Evolutionary conservation across 1,284 basidiomycete genomes (phyloP), one percentile per base, ranked within the genome.

Genomic region (Coniferiporia weirii): DNA sequence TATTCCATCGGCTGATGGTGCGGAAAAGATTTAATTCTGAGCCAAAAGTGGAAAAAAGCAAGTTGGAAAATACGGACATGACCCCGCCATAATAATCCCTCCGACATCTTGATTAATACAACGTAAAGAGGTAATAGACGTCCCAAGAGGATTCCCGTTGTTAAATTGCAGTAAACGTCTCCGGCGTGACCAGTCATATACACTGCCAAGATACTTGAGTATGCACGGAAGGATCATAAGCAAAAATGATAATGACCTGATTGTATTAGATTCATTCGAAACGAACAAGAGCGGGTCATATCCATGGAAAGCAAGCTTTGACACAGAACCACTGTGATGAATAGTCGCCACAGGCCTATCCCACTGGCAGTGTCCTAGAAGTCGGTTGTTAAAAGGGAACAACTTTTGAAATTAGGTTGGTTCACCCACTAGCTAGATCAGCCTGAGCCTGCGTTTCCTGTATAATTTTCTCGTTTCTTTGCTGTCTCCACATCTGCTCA

Each of bases 81-180:
- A 89, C 7, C 87, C 94, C 45, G 92, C 89, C 57, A 99, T 75
- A 62, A 99, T 86, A 61, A 98, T 84, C 0, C 93, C 93, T 19
- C 93, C 91, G 10, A 94, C 90, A 62, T 97, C 95, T 73, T 99
- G 93, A 70, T 99, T 98, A 72, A 99, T 93, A 69, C 98, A 89
- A 57, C 93, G 82, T n/a, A 98, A 75, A 1, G 91, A 87, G 0
- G 96, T 97, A 63, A 98, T 93, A 61, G 83, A 87, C 8, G 88
- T 91, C 44, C 89, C 89, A 56, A 76, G 76, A 0, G 89, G 83
- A 70, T 96, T 95, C 48, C 93, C 93, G 66, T 98, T 98, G 67
- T 83, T 88, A 73, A 98, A 99, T 52, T 85, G 79, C 63, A 87
- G 88, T 57, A 98, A 70, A 52, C 88, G 83, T 65, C 83, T 85